A percentile compares a stretch with the other conserved stretches of the same genome.
phyloP scores from a whole-genome alignment of 1,284 basidiomycete genomes.

The Thecaphora thlaspeos region DNA sequence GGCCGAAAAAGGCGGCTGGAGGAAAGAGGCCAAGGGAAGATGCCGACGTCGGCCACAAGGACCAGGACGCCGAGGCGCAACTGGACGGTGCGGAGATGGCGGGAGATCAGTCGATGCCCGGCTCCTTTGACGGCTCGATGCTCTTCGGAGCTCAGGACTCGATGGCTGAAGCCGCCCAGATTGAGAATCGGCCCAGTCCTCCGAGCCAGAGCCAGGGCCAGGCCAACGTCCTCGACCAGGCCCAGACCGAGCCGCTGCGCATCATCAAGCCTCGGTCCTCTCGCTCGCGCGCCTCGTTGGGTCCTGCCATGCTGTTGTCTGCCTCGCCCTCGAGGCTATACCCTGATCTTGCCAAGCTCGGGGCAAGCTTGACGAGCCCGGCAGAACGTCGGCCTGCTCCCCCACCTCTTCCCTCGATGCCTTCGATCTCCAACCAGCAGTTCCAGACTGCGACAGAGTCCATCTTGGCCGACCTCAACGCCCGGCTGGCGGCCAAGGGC shows the following conservation, averaged over 20 bases:
- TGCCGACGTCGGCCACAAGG: conserved; percentile 1
- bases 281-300: conserved; percentile 4
- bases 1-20: not conserved
- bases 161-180: no score
- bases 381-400: conserved; percentile 11
- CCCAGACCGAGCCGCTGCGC: conserved; percentile 24
- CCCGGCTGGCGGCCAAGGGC: conserved; percentile 31
- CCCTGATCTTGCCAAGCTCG: conserved; percentile 16
- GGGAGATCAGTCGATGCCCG: conserved; percentile 1
- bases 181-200: no score
- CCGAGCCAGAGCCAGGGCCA: no score
- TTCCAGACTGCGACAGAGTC: conserved; percentile 34
- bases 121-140: not conserved
- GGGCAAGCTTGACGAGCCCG: conserved; percentile 1
- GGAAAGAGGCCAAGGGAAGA: conserved; percentile 2
- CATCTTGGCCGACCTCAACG: conserved; percentile 42
- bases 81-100: conserved; percentile 1
- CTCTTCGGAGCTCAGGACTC: no score
- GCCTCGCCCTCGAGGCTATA: conserved; percentile 14
- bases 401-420: conserved; percentile 21
- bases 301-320: not conserved
- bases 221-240: no score
- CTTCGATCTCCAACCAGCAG: conserved; percentile 27
- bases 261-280: conserved; percentile 35
- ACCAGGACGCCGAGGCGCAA: not conserved